Conservation (phyloP, 768 basidiomycete genomes). For the Coprinopsis sp. region DNA sequence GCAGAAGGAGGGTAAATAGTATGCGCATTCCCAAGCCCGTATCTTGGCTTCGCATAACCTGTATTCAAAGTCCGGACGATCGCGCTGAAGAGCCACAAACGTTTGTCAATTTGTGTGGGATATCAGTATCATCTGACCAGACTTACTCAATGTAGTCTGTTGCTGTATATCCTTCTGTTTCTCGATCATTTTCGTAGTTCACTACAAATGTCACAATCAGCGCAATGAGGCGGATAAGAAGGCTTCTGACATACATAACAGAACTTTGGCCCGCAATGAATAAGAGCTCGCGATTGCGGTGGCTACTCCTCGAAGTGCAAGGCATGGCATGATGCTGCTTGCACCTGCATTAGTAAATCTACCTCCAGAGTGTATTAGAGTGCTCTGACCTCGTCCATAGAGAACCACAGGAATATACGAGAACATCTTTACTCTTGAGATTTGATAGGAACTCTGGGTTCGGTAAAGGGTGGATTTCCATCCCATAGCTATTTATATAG, state of each 20-base stretch:
- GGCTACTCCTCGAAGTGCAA: slow-evolving; percentile 79
- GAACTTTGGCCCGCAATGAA: slow-evolving; percentile 69
- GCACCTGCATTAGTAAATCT: neutral
- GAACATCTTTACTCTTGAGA: slow-evolving; percentile 53
- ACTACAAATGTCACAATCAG: slow-evolving; percentile 41
- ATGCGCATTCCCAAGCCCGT: slow-evolving; percentile 54
- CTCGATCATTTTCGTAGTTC: slow-evolving; percentile 84
- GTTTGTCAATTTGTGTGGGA: neutral
- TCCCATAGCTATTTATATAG: slow-evolving; percentile 89
- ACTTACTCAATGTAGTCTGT: slow-evolving; percentile 75
- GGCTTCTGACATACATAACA: slow-evolving; percentile 59
- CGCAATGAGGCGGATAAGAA: neutral
- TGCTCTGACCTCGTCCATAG: slow-evolving; percentile 80
- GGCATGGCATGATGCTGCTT: slow-evolving; percentile 81
- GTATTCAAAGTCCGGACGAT: slow-evolving; percentile 68
- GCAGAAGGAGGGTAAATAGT: slow-evolving; percentile 72
- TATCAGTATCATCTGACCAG: neutral
- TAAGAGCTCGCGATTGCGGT: slow-evolving; percentile 69
- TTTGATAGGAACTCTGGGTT: slow-evolving; percentile 74
- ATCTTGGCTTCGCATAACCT: slow-evolving; percentile 45
- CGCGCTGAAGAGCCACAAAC: slow-evolving; percentile 37
- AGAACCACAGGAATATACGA: slow-evolving; percentile 92
- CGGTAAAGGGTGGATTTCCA: slow-evolving; percentile 86
- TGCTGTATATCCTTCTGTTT: slow-evolving; percentile 82
- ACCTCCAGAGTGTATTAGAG: neutral